Evolutionary conservation across 768 basidiomycete species (phyloP), one percentile per base, ranked within the genome.

Genomic region (Trametes cingulata): DNA sequence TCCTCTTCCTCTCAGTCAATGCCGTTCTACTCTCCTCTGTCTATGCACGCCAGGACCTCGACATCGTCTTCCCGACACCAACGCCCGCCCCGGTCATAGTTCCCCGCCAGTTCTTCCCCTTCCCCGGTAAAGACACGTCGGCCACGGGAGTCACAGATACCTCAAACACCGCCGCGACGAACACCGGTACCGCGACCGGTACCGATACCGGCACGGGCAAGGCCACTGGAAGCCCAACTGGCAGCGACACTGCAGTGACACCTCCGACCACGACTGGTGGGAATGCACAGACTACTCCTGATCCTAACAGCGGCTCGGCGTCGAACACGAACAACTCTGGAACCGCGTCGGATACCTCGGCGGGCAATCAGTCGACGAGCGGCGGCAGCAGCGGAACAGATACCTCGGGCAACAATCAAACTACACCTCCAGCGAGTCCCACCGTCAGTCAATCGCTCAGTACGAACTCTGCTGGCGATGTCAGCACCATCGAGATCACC

Each of bases 401-500:
- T 15, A 46, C 39, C 39, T 40, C 39, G n/a, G 14, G 19, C 19
- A 25, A n/a, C 20, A 46, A n/a, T 20, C 24, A 27, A 13, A n/a
- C 19, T 33, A 42, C 48, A 25, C 14, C n/a, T 36, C 14, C 66
- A 10, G 1, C 61, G 0, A 48, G 68, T 7, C 13, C 27, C 58
- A 48, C 15, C 60, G n/a, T n/a, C 60, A 14, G 24, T 60, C 24
- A 57, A 36, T 72, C 19, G 62, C 65, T 33, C 60, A 51, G 70
- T 8, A 79, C 76, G 1, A 47, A 75, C 39, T 8, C 73, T 0
- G 56, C 52, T 7, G 79, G 79, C 33, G 51, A 71, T 40, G 40
- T 60, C 2, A 0, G 73, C 19, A 76, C 76, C 13, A 69, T 69
- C 36, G 24, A 58, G 6, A 1, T 73, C 39, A 43, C 65, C 3